Conservation (phyloP, 2,329 filamentous ascomycete species). For the Emergomyces pasteurianus region DNA sequence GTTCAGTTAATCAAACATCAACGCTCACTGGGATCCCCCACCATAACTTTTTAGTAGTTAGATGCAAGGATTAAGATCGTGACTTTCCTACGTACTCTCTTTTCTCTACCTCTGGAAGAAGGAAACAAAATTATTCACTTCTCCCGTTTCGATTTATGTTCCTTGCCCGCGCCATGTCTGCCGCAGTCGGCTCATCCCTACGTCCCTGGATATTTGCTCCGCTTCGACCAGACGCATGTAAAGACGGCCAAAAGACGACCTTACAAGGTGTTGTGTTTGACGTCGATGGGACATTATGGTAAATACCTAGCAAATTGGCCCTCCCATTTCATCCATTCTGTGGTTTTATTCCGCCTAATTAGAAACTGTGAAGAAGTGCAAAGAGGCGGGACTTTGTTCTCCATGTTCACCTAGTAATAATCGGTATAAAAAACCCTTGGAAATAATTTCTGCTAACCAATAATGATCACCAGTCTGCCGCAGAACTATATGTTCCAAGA, state of each 20-base stretch:
- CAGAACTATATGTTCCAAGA: conserved; percentile 92
- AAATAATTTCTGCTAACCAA: background rate
- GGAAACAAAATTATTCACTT: background rate
- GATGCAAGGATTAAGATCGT: background rate
- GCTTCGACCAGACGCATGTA: conserved; percentile 25
- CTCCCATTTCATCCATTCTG: conserved; percentile 7
- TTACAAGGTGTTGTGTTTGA: conserved; percentile 66
- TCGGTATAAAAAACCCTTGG: background rate
- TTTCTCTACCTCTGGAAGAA: background rate
- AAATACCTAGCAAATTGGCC: conserved; percentile 8
- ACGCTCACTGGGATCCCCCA: background rate
- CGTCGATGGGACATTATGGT: conserved; percentile 91
- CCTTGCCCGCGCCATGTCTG: conserved; percentile 2
- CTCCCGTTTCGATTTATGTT: background rate
- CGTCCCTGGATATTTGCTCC: conserved; percentile 40
- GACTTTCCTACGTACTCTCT: background rate
- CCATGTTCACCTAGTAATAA: no score
- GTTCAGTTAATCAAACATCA: background rate
- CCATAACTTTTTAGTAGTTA: no score
- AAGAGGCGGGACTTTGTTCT: background rate
- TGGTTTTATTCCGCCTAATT: background rate
- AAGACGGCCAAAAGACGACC: conserved; percentile 25
- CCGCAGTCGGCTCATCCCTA: conserved; percentile 14
- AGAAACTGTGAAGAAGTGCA: background rate
- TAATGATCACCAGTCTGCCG: conserved; percentile 54